Base-by-base conservation (phyloP, 371 early-diverging fungal species). In the Mortierella sp. region DNA sequence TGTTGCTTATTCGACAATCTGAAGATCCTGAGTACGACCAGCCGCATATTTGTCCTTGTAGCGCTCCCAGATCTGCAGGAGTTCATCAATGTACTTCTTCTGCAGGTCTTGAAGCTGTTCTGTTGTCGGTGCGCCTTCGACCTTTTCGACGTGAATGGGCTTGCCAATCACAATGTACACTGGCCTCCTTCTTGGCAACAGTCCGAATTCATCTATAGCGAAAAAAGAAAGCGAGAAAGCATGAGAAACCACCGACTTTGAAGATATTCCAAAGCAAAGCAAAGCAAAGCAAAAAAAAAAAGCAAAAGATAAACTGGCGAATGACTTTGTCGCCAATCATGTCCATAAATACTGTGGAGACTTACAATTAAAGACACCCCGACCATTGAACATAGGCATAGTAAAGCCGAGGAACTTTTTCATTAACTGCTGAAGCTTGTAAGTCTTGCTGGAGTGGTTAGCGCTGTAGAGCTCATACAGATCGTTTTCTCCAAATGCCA, bases 401-500 rank as follows among this genome's bases (percentile, higher is more conserved):
- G 93, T 91, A 64, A 90, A 92, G 37, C 90, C 92, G 32, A 86
- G 78, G 8, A 81, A 56, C 0, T 82, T 68, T 70, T 92, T 86
- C 65, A 92, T 60, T 60, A 82, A 76, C 37, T 85, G 83, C 63
- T 93, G 93, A 39, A 87, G 34, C n/a, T 73, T 53, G 31, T 83
- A 85, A 6, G 91, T 44, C 46, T 70, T 70, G 15, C 90, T 85
- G 6, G 83, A 86, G 27, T 80, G 39, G 31, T 69, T 49, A 49
- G 86, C 87, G 59, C 84, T 82, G 28, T 90, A 78, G 43, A 91
- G 89, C 47, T 86, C 85, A 59, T 88, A 94, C 14, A 94, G 60
- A 32, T 94, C 92, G 76, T 93, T 94, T 76, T 95, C 95, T 37
- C 95, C 95, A 84, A 95, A 94, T 1, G 87, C 84, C 64, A 90